Conservation (phyloP, 495 filamentous ascomycete species). For the Annulohypoxylon bovei region DNA sequence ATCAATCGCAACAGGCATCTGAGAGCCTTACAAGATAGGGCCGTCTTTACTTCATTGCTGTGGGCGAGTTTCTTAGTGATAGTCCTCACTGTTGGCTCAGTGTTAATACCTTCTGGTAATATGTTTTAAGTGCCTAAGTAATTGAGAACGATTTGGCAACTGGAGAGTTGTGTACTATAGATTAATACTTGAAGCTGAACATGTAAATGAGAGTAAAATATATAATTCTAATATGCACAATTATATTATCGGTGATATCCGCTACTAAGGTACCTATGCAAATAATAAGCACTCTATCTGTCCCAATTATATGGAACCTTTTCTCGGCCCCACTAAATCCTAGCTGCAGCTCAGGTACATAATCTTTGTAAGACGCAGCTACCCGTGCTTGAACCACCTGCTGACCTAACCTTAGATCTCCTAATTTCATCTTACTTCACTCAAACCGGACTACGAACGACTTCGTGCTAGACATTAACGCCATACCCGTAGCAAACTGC, state of each 20-base stretch:
- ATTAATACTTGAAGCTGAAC: neutral
- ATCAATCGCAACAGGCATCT: slow-evolving; percentile 71
- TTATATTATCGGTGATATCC: neutral
- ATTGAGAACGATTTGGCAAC: neutral
- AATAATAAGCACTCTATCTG: slow-evolving; percentile 21
- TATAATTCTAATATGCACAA: neutral
- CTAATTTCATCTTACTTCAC: neutral
- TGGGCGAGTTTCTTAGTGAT: slow-evolving; percentile 47
- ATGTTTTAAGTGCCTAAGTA: slow-evolving; percentile 17
- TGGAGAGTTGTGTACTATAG: too few relatives aligned
- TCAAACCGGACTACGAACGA: neutral
- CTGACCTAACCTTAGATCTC: neutral
- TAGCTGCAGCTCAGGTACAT: neutral
- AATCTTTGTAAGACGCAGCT: slow-evolving; percentile 3
- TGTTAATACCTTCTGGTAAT: slow-evolving; percentile 46
- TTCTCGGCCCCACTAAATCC: neutral
- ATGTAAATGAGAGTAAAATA: neutral
- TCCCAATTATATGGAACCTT: slow-evolving; percentile 17
- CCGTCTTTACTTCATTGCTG: slow-evolving; percentile 63
- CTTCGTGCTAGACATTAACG: neutral
- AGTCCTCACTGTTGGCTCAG: slow-evolving; percentile 50
- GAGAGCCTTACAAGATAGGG: slow-evolving; percentile 71
- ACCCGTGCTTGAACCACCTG: neutral
- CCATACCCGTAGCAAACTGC: neutral
- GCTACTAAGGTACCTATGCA: too few relatives aligned